These are phyloP conservation scores for Stagonosporopsis cucurbitacearum DNA, from an alignment of 2,329 filamentous ascomycete species.

Conservation along the genomic window DNA sequence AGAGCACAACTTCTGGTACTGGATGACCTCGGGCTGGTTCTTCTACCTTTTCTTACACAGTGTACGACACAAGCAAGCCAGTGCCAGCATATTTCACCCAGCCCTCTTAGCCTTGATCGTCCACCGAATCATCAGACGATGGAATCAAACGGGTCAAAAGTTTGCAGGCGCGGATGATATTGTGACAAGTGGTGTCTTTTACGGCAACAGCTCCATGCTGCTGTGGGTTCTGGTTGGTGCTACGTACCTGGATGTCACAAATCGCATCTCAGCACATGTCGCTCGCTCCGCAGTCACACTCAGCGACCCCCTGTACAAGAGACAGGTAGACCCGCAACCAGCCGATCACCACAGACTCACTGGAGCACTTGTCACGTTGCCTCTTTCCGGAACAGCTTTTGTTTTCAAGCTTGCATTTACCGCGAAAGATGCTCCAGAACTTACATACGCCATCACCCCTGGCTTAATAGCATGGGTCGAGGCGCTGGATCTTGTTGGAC, in stretches of 20 bases:
- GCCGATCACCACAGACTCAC: slow-evolving; percentile 41
- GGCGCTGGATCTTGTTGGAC: slow-evolving; percentile 34
- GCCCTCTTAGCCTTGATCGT: slow-evolving; percentile 61
- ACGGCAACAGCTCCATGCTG: slow-evolving; percentile 60
- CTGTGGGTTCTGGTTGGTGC: slow-evolving; percentile 77
- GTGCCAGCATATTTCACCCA: slow-evolving; percentile 38
- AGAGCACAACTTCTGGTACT: slow-evolving; percentile 99
- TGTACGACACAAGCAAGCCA: slow-evolving; percentile 39
- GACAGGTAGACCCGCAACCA: slow-evolving; percentile 28
- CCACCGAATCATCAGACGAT: slow-evolving; percentile 74
- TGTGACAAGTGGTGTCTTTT: slow-evolving; percentile 63
- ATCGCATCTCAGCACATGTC: slow-evolving; percentile 50
- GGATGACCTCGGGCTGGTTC: slow-evolving; percentile 76
- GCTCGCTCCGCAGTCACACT: slow-evolving; percentile 37
- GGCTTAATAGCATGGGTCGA: slow-evolving; percentile 58
- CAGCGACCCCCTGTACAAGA: slow-evolving; percentile 22
- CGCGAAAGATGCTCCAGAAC: slow-evolving; percentile 83
- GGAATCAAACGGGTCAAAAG: slow-evolving; percentile 98
- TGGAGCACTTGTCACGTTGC: slow-evolving; percentile 41
- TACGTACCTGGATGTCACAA: slow-evolving; percentile 69
- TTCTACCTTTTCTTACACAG: slow-evolving; percentile 55
- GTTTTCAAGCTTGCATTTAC: slow-evolving; percentile 92
- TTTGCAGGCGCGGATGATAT: slow-evolving; percentile 91
- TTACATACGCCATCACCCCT: slow-evolving; percentile 56
- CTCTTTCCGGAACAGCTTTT: slow-evolving; percentile 64